Base-by-base conservation (phyloP, 2,329 filamentous ascomycete genomes). In the Arthrobotrys pseudoclavata region DNA sequence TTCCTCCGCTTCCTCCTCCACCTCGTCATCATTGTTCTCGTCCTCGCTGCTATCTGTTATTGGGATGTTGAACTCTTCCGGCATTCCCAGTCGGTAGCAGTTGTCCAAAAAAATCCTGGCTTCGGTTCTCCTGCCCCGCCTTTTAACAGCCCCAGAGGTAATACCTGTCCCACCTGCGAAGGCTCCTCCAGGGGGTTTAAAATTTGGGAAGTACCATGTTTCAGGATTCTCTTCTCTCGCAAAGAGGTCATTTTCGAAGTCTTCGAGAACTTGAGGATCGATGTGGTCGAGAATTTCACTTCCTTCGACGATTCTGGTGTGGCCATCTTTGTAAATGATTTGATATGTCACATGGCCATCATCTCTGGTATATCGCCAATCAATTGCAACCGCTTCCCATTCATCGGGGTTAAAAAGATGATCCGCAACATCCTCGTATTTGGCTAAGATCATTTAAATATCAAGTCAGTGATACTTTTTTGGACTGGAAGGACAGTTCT, bases 281-380 rank as follows among this genome's bases (percentile, higher is more conserved):
- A 71, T 29, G 13, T 77, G 55, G 5, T 77, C 26, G 3, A 62
- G 52, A 6, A 77, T 71, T 1, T 67, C 45, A 26, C 63, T 31
- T 13, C 22, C 67, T 15, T 71, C 62, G 18, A 77, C 67, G 15
- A 57, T 60, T 53, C 62, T 29, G 12, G 37, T 37, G 37, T 77
- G 74, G 1, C 74, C 74, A 55, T 77, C 74, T 52, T 60, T 77
- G 62, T 77, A 77, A 9, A 71, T 40, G n/a, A 77, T 50, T 13
- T 29, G 70, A 18, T 77, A 77, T 12, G 60, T 45, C 7, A 48
- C 74, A 20, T 71, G 50, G 24, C 74, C 74, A 29, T 71, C 62
- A 3, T 71, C 61, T 15, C 42, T 26, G 4, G 74, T 77, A 52
- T 67, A 77, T 62, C 74, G 60, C 10, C 67, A 77, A n/a, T 70